These are phyloP conservation scores for Diaporthe sp. DNA, from an alignment of 2,329 filamentous ascomycete species.

Conservation along the genomic window DNA sequence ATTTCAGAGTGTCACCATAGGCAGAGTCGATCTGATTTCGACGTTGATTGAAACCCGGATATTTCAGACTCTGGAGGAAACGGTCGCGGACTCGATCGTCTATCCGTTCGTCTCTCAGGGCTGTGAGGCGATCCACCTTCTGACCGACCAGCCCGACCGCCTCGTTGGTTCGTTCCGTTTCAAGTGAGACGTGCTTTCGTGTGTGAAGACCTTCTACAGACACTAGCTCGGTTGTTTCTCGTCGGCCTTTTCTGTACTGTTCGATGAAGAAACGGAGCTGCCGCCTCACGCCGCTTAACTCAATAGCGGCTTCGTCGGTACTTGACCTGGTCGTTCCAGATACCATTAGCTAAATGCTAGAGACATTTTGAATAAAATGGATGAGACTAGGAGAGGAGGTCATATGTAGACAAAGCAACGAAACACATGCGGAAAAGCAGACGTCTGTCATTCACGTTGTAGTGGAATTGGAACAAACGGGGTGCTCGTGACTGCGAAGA, in stretches of 20 bases:
- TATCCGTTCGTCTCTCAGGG: neutral
- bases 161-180: constrained; percentile 3
- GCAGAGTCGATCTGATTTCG: neutral
- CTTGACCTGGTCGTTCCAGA: neutral
- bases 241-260: constrained; percentile 2
- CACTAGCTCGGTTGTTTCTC: neutral
- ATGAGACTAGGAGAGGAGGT: too few species aligned
- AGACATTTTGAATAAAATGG: neutral
- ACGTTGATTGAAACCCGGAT: constrained; percentile 7
- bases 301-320: neutral
- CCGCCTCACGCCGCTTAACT: neutral
- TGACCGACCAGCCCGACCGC: neutral
- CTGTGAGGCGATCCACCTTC: neutral
- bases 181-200: neutral
- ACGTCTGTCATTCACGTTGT: accelerated
- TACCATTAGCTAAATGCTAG: neutral
- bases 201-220: neutral
- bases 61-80: constrained; percentile 18
- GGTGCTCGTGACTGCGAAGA: too few species aligned
- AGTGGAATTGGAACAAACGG: too few species aligned
- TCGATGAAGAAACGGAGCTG: constrained; percentile 19
- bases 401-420: too few species aligned
- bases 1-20: neutral
- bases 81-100: neutral
- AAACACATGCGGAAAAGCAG: too few species aligned